Evolutionary conservation across 208 protist species (phyloP), one percentile per base, ranked within the genome.

Genomic region (Endotrypanum monterogeii): DNA sequence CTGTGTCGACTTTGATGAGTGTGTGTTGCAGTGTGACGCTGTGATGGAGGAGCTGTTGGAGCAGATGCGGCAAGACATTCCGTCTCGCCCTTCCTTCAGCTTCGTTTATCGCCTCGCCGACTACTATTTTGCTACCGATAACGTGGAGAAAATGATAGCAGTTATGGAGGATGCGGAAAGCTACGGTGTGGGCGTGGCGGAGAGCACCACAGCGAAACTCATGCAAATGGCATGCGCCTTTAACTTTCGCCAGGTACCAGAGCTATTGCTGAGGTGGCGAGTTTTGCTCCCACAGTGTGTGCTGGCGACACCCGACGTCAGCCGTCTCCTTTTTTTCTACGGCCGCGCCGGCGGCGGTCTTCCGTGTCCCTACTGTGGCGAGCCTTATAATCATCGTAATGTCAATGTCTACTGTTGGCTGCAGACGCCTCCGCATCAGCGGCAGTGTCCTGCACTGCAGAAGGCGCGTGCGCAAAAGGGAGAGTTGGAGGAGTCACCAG

Each of bases 121-220:
- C 74, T 97, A 97, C 83, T 97, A 95, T 85, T 97, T 97, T 71
- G 88, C 93, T 62, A 92, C 91, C 25, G 93, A 97, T 71, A 97
- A 97, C 80, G 83, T 95, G 44, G 86, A 95, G 51, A 97, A 97
- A 84, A 90, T 97, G 87, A 83, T 97, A 30, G 91, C 93, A 9
- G 87, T 91, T 18, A 95, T 95, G 90, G 93, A 97, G 83, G 93
- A 97, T 69, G 77, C 89, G 1, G 76, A 88, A 23, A 83, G 75
- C 69, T 94, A 89, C 71, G 93, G 90, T 51, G 75, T 93, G 35
- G 77, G 74, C 52, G 83, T 95, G 48, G 93, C 93, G 20, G 90
- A 97, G 76, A 97, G 93, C 77, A 95, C 85, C 60, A 94, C 89
- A 8, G 93, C 93, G 25, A 97, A 97, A 79, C 79, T 97, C 28